Evolutionary conservation across 345 rosid species (phyloP).

Genomic region (Abelmoschus esculentus): DNA sequence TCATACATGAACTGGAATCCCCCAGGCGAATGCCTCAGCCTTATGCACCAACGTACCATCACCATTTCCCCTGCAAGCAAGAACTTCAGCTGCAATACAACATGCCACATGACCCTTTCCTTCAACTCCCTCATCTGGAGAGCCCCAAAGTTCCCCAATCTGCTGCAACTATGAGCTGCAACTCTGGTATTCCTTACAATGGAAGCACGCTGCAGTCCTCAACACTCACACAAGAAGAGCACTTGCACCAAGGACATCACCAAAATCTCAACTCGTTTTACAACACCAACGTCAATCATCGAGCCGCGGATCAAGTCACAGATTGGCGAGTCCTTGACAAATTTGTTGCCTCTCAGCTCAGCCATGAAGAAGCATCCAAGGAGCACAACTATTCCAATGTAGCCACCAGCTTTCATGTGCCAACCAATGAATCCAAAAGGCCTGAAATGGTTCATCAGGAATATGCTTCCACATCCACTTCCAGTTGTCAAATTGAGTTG

Average conservation of each 20-base stretch:
- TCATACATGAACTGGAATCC: slow-evolving; percentile 61
- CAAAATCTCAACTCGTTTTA: slow-evolving; percentile 47
- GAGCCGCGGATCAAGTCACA: slow-evolving; percentile 60
- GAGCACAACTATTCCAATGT: slow-evolving; percentile 29
- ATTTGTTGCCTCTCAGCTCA: slow-evolving; percentile 93
- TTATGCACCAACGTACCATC: slow-evolving; percentile 36
- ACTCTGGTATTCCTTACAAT: slow-evolving; percentile 38
- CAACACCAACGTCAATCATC: slow-evolving; percentile 27
- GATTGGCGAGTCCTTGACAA: slow-evolving; percentile 98
- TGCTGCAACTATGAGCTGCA: slow-evolving; percentile 35
- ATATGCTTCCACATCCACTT: slow-evolving; percentile 55
- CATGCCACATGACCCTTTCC: slow-evolving; percentile 47
- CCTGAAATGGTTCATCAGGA: slow-evolving; percentile 44
- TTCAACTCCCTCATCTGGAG: slow-evolving; percentile 75
- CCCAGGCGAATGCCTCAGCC: slow-evolving; percentile 49
- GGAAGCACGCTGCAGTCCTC: slow-evolving; percentile 55
- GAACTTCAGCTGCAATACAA: slow-evolving; percentile 60
- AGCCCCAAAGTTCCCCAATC: slow-evolving; percentile 63
- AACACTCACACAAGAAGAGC: slow-evolving; percentile 51
- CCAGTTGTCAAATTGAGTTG: slow-evolving; percentile 71
- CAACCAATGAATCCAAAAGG: slow-evolving; percentile 39
- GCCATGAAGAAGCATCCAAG: slow-evolving; percentile 61
- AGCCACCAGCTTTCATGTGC: slow-evolving; percentile 26
- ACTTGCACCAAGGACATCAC: slow-evolving; percentile 33
- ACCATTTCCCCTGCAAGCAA: slow-evolving; percentile 68